phyloP scores from a whole-genome alignment of 139 green algal species.

The Gonium pectorale region DNA sequence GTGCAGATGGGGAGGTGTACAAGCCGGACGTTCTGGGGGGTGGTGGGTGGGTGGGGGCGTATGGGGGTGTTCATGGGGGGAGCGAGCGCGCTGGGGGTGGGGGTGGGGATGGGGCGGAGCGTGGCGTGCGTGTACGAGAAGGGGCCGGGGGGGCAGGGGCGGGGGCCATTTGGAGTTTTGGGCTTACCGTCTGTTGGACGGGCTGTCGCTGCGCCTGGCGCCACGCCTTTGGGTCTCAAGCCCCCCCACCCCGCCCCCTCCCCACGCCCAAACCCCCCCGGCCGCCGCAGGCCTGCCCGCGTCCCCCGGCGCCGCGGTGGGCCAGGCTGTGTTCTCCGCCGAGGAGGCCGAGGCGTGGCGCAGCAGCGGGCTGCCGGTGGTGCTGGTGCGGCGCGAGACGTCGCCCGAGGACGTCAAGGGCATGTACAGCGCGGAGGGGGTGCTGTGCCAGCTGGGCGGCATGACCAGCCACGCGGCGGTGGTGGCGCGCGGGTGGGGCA shows the following conservation, averaged over 20 bases:
- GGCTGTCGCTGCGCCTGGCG: no score
- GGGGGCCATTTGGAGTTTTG: no score
- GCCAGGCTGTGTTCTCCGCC: constrained; percentile 81
- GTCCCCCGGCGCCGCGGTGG: constrained; percentile 85
- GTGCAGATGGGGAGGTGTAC: no score
- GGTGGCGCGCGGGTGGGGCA: constrained; percentile 90
- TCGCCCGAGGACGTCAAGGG: constrained; percentile 88
- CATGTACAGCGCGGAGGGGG: constrained; percentile 80
- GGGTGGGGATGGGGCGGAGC: no score
- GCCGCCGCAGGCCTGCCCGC: constrained; percentile 73
- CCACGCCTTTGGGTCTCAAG: not conserved
- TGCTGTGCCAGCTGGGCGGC: constrained; percentile 87
- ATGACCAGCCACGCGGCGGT: constrained; percentile 93
- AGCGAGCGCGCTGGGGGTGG: no score
- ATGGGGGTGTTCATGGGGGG: no score
- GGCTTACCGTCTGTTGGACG: no score
- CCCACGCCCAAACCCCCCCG: not conserved
- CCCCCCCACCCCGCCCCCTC: not conserved
- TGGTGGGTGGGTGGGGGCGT: no score
- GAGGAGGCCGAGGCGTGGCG: constrained; percentile 84
- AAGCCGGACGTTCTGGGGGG: no score
- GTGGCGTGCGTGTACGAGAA: no score
- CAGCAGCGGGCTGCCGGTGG: constrained; percentile 64
- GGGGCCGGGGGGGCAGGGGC: no score
- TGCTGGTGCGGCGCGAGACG: constrained; percentile 88